Conservation (phyloP, 768 basidiomycete species). For the Tulasnella sp. region DNA sequence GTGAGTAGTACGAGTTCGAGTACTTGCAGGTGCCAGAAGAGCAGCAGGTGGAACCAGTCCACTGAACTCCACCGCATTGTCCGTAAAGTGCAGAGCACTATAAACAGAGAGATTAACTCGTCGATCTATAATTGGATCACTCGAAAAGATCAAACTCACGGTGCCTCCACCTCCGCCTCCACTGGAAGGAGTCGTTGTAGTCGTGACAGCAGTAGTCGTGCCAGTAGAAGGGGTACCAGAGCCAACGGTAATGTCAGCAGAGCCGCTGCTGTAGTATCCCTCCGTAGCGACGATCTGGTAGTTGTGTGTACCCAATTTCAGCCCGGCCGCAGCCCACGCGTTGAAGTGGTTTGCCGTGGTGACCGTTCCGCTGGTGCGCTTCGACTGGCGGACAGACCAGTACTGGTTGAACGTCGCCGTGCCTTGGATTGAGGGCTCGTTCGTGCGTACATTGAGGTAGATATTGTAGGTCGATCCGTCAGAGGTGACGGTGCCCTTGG, state of each 20-base stretch:
- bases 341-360: constrained; percentile 17
- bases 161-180: no score
- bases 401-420: constrained; percentile 13
- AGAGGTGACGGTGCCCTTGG: constrained; percentile 3
- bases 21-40: constrained; percentile 13
- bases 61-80: constrained; percentile 7
- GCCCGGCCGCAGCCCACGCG: constrained; percentile 10
- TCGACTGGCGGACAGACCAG: constrained; percentile 12
- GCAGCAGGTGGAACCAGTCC: constrained; percentile 8
- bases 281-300: constrained; percentile 43
- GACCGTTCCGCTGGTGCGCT: constrained; percentile 7
- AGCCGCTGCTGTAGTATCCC: constrained; percentile 37
- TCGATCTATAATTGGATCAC: no score
- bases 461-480: constrained; percentile 13
- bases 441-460: constrained; percentile 7
- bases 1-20: neutral
- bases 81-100: neutral
- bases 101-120: no score
- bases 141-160: no score
- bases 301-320: constrained; percentile 5
- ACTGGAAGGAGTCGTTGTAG: no score
- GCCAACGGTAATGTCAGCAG: constrained; percentile 25
- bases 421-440: constrained; percentile 14
- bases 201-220: no score
- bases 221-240: no score